phyloP scores from a whole-genome alignment of 1,139 yeast genomes.

The Diutina neorugosa region DNA sequence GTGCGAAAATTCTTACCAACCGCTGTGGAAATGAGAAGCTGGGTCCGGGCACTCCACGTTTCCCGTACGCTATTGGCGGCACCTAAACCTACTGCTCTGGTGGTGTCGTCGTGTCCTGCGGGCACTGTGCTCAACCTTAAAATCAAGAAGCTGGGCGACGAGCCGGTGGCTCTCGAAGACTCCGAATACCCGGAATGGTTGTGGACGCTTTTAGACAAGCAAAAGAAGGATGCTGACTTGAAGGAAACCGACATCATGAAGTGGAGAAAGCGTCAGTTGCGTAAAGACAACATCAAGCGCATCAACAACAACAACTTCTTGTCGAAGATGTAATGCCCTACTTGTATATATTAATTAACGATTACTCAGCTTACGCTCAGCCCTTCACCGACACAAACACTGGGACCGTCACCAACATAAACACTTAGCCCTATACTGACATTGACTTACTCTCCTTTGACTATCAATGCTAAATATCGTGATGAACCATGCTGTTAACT shows the following conservation, averaged over 20 bases:
- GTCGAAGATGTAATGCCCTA: neutral
- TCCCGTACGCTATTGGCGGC: constrained; percentile 6
- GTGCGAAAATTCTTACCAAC: neutral
- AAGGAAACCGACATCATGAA: constrained; percentile 48
- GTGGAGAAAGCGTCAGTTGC: constrained; percentile 57
- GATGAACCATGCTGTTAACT: no score
- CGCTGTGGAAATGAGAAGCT: neutral
- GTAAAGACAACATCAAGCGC: constrained; percentile 51
- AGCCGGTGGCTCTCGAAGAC: constrained; percentile 85
- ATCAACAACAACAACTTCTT: constrained; percentile 76
- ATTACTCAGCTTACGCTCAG: no score
- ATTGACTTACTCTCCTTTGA: no score
- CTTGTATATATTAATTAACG: neutral
- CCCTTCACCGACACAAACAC: no score
- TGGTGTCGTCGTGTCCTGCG: constrained; percentile 40
- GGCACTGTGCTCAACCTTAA: constrained; percentile 78
- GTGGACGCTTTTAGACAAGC: constrained; percentile 74
- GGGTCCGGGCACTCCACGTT: neutral
- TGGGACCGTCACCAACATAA: no score
- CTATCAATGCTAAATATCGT: no score
- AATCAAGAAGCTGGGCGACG: constrained; percentile 67
- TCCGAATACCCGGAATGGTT: constrained; percentile 90
- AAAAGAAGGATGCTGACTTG: constrained; percentile 39
- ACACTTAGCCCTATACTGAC: no score
- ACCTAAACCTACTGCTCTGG: constrained; percentile 2